Conservation (phyloP, 345 rosid species). For the Noccaea caerulescens region DNA sequence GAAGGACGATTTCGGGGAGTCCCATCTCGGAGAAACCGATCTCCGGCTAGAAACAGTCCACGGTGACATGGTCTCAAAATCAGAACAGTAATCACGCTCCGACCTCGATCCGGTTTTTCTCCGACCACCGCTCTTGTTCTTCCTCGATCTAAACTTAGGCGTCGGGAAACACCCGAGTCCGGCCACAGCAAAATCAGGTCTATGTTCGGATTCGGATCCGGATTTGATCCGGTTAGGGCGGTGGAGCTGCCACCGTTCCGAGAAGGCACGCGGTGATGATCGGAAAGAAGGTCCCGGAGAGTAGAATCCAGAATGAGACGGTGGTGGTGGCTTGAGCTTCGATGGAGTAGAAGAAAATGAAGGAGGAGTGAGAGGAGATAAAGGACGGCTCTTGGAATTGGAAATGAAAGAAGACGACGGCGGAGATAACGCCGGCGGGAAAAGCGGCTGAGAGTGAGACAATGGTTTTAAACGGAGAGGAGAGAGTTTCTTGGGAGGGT, state of each 20-base stretch:
- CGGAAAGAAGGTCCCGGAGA: constrained; percentile 65
- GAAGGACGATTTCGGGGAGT: constrained; percentile 62
- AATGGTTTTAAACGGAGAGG: constrained; percentile 45
- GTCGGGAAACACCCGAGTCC: constrained; percentile 75
- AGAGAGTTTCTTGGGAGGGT: constrained; percentile 43
- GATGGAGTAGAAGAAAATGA: constrained; percentile 33
- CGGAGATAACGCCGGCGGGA: constrained; percentile 37
- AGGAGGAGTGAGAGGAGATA: constrained; percentile 42
- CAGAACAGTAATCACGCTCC: constrained; percentile 50
- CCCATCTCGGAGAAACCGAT: constrained; percentile 56
- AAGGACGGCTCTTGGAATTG: constrained; percentile 33
- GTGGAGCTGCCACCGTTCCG: constrained; percentile 59
- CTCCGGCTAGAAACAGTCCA: constrained; percentile 69
- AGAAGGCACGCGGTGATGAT: constrained; percentile 59
- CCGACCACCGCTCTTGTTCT: constrained; percentile 44
- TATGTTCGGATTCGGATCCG: constrained; percentile 43
- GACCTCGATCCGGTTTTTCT: constrained; percentile 32
- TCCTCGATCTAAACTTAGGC: constrained; percentile 52
- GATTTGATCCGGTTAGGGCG: constrained; percentile 49
- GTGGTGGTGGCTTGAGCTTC: constrained; percentile 76
- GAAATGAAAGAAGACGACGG: constrained; percentile 45
- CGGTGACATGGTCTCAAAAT: constrained; percentile 52
- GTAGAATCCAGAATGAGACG: constrained; percentile 51
- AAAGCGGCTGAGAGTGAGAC: constrained; percentile 43
- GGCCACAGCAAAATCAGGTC: constrained; percentile 15